Conservation (phyloP, 1,139 yeast species). For the Blastobotrys persicus region DNA sequence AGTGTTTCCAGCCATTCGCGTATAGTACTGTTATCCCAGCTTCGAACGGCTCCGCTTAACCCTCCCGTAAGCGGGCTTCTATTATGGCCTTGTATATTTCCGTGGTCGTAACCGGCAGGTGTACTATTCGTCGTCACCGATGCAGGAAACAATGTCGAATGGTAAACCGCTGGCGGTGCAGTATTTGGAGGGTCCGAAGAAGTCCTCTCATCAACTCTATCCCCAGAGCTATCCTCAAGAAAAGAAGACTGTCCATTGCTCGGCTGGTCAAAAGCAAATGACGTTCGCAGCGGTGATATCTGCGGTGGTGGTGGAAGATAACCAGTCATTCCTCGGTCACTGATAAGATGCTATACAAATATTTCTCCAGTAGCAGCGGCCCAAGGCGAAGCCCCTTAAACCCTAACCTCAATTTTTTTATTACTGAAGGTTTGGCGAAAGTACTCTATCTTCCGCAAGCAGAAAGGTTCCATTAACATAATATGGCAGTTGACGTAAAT, state of each 20-base stretch:
- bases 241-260: slow-evolving; percentile 5
- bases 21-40: slow-evolving; percentile 35
- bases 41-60: slow-evolving; percentile 1
- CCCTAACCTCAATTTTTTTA: not conserved
- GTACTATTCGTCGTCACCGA: not conserved
- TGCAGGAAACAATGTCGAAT: not conserved
- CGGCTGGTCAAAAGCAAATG: slow-evolving; percentile 26
- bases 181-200: slow-evolving; percentile 15
- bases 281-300: slow-evolving; percentile 30
- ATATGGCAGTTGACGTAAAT: too few species aligned
- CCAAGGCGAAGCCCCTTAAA: not conserved
- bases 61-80: not conserved
- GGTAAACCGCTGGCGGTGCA: slow-evolving; percentile 16
- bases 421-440: too few species aligned
- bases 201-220: too few species aligned
- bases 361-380: not conserved
- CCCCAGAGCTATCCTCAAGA: not conserved
- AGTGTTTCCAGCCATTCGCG: slow-evolving; percentile 40
- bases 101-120: slow-evolving; percentile 2
- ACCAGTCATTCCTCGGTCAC: slow-evolving; percentile 25
- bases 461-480: too few species aligned
- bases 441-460: not conserved
- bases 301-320: slow-evolving; percentile 33
- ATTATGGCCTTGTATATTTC: not conserved
- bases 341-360: too few species aligned